phyloP scores from a whole-genome alignment of 345 rosid genomes.

The Geranium rotundifolium region DNA sequence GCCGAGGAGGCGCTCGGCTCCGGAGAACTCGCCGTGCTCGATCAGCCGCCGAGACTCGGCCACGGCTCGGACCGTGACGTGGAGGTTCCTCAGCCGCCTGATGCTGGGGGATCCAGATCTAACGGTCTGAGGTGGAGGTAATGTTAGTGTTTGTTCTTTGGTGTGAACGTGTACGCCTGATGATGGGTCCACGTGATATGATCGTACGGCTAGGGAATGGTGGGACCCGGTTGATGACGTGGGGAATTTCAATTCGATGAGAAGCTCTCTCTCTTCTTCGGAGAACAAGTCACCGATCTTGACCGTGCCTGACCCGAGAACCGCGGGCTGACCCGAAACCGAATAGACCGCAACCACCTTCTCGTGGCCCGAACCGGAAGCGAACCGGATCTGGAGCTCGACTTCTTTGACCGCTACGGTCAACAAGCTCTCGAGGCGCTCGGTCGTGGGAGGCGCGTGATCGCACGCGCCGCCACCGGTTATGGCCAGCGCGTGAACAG shows the following conservation, averaged over 20 bases:
- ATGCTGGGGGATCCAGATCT: conserved; percentile 32
- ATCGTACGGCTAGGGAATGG: conserved; percentile 52
- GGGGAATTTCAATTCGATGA: conserved; percentile 55
- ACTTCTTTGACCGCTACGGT: conserved; percentile 54
- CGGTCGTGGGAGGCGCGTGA: conserved; percentile 29
- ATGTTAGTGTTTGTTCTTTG: conserved; percentile 32
- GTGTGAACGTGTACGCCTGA: conserved; percentile 32
- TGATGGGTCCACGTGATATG: conserved; percentile 45
- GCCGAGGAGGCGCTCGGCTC: conserved; percentile 47
- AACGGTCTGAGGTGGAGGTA: conserved; percentile 43
- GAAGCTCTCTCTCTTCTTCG: conserved; percentile 59
- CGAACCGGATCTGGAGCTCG: conserved; percentile 46
- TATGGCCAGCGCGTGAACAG: conserved; percentile 51
- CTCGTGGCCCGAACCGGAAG: conserved; percentile 50
- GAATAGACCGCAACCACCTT: conserved; percentile 57
- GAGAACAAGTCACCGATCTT: conserved; percentile 60
- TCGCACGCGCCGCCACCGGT: conserved; percentile 16
- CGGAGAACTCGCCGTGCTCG: conserved; percentile 38
- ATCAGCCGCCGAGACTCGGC: conserved; percentile 65
- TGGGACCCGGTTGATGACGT: conserved; percentile 34
- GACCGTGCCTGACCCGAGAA: conserved; percentile 39
- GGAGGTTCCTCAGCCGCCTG: conserved; percentile 58
- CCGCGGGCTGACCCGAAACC: conserved; percentile 31
- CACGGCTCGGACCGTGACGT: conserved; percentile 57
- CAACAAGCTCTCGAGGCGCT: conserved; percentile 29